Base-by-base conservation (phyloP, 2,329 filamentous ascomycete species). In the Eurotiales sp. region DNA sequence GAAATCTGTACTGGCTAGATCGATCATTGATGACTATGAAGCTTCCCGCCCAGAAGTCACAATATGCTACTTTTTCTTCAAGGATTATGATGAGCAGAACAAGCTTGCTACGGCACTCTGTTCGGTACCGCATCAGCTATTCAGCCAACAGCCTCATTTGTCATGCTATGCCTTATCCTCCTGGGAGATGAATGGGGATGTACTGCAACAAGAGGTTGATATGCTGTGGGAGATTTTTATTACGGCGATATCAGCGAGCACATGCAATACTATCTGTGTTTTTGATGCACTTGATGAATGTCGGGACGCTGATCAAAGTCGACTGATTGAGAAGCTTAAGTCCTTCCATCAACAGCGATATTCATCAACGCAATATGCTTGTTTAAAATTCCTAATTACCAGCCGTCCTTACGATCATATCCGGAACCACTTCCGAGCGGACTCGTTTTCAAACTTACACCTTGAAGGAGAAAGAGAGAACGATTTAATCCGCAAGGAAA, bases 61-160 rank as follows among this genome's bases (percentile, higher is more conserved):
- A 0, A 60, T 57, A 2, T 72, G 68, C 43, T 75, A 74, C 46
- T 76, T 73, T 59, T 76, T 76, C 56, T 76, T 75, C 61, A 73
- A 74, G 30, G 70, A 74, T n/a, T 62, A 64, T 37, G 66, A 64
- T 30, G 57, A 64, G 4, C 64, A 71, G 14, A 69, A 73, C 39
- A 68, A 37, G n/a, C 21, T 56, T 2, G 52, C 52, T 8, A 55
- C 23, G 32, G 72, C 71, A 7, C 32, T 75, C 0, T 62, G 64
- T 25, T 64, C 61, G 15, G 56, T 75, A 0, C 41, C 76, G 4
- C 66, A 64, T 12, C 71, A 75, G 32, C 53, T 76, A 2, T 68
- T 75, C 43, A 57, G 12, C 54, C 19, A 11, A 3, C 17, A 34
- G 14, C 21, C 30, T 17, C 17, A 22, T 15, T n/a, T 47, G 3